Conservation (phyloP, 305 asterid species). For the Lippia alba region DNA sequence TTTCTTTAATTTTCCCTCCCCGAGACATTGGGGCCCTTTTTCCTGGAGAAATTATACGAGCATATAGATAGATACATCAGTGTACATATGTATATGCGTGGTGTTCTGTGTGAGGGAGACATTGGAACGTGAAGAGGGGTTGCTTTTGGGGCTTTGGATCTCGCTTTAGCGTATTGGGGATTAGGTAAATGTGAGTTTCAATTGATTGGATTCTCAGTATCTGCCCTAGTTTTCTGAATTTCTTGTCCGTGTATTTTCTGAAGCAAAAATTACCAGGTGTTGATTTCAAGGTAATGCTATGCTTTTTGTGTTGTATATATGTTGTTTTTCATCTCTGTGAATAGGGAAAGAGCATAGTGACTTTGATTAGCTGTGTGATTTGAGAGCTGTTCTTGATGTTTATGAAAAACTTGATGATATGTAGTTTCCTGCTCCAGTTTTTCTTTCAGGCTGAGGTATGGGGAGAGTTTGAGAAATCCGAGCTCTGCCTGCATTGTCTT, state of each 20-base stretch:
- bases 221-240: conserved; percentile 19
- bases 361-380: neutral
- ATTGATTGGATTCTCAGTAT: neutral
- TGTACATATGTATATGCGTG: conserved; percentile 30
- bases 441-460: conserved; percentile 33
- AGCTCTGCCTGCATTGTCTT: neutral
- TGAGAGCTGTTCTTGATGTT: neutral
- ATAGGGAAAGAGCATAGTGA: neutral
- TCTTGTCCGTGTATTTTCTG: conserved; percentile 10
- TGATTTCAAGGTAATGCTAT: neutral
- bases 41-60: conserved; percentile 21
- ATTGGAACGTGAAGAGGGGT: conserved; percentile 57
- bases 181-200: conserved; percentile 17
- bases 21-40: conserved; percentile 45
- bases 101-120: conserved; percentile 68
- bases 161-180: conserved; percentile 24
- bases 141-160: conserved; percentile 43
- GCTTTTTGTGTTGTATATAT: neutral
- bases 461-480: neutral
- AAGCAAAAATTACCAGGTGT: neutral
- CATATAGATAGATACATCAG: conserved; percentile 24
- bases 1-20: conserved; percentile 27
- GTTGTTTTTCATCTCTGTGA: neutral
- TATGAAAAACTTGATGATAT: conserved; percentile 2
- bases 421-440: conserved; percentile 1